These are phyloP conservation scores for Pontederia crassipes DNA, from an alignment of 176 grass and related monocot species.

Conservation along the genomic window DNA sequence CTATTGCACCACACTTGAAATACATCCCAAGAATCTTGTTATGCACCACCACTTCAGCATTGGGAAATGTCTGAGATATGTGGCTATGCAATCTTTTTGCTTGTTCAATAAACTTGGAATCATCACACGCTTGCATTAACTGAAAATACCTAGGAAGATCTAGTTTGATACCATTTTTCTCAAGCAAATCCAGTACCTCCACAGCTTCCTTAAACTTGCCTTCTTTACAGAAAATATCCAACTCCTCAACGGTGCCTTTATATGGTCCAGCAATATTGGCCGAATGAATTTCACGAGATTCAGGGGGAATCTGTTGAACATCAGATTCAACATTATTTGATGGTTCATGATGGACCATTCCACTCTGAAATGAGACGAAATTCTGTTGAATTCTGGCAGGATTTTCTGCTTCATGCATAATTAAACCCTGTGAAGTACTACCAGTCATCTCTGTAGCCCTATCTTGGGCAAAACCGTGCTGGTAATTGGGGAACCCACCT, in stretches of 20 bases:
- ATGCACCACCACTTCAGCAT: constrained; percentile 42
- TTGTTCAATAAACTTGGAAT: constrained; percentile 41
- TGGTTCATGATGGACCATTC: constrained; percentile 10
- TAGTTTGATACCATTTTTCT: constrained; percentile 28
- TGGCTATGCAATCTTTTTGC: constrained; percentile 47
- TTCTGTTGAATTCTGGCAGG: constrained; percentile 19
- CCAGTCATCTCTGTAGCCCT: constrained; percentile 17
- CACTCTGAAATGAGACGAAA: constrained; percentile 17
- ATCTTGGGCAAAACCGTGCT: constrained; percentile 23
- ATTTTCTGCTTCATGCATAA: not conserved
- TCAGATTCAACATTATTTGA: constrained; percentile 7
- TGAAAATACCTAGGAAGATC: constrained; percentile 33
- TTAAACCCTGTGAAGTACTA: constrained; percentile 10
- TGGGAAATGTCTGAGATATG: constrained; percentile 34
- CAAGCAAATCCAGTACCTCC: constrained; percentile 42
- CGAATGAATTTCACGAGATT: constrained; percentile 18
- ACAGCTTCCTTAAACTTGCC: constrained; percentile 76
- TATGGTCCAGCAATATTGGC: constrained; percentile 1
- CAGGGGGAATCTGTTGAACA: constrained; percentile 19
- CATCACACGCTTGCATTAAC: constrained; percentile 74
- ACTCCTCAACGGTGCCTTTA: constrained; percentile 66
- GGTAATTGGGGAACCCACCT: constrained; percentile 16
- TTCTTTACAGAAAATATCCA: constrained; percentile 64
- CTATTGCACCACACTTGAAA: constrained; percentile 67
- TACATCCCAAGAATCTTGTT: constrained; percentile 90